Base-by-base conservation (phyloP, 1,139 yeast genomes). In the Magnusiomyces magnusii region DNA sequence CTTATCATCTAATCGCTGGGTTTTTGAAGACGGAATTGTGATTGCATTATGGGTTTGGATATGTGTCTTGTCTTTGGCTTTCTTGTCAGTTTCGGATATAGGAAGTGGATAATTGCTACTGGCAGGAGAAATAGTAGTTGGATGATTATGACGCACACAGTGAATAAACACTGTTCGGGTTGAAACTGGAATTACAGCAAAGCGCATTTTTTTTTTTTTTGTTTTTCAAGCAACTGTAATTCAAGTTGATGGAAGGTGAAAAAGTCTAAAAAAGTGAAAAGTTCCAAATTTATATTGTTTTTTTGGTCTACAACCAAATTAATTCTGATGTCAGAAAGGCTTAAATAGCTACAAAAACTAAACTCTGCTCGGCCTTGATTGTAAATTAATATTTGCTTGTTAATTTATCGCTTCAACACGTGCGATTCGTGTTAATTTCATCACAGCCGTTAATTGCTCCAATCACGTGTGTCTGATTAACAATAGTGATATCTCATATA, bases 1-100 rank as follows among this genome's bases (percentile, higher is more conserved):
- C 61, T 79, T 78, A 51, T 73, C 76, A 60, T 73, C 76, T 24
- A 74, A 57, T 47, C 76, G 64, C 1, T 75, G 76, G 47, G 64
- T 66, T 15, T 53, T 39, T 15, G 67, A 58, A 1, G 71, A 69
- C 2, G 66, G 65, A 34, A 59, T 50, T 17, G 56, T 54, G 44
- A 54, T 21, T 23, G 52, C 24, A 17, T 23, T 24, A 31, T 47
- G 36, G 3, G 51, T 15, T 23, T 31, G 24, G 19, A 36, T 36
- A 7, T 31, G 7, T 31, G 7, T 31, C 10, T 57, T 49, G 23
- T 54, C 44, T 13, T 47, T 15, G 17, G 49, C 25, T 21, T 54
- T n/a, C 2, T 41, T 2, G 17, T 7, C 36, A 31, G 53, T 17
- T 17, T 13, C n/a, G 44, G 44, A 17, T 41, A 31, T 44, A 23